Conservation (phyloP, 2,329 filamentous ascomycete species). For the Alternaria infectoria region DNA sequence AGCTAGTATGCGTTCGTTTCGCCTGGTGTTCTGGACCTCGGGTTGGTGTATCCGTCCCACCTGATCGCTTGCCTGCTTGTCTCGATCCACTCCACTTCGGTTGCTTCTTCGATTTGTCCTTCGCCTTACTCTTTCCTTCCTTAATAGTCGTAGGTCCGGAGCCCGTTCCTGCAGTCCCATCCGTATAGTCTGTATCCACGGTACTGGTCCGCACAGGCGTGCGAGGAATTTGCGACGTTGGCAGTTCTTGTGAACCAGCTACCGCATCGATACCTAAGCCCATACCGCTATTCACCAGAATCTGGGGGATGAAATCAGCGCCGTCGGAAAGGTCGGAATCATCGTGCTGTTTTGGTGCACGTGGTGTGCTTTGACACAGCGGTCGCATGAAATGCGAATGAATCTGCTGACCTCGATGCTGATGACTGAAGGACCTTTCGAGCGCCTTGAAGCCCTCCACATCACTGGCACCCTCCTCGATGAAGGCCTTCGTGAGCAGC, state of each 20-base stretch:
- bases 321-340: slow-evolving; percentile 45
- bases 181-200: slow-evolving; percentile 40
- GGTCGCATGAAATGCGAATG: slow-evolving; percentile 70
- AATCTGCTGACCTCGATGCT: slow-evolving; percentile 63
- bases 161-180: slow-evolving; percentile 36
- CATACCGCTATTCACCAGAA: slow-evolving; percentile 30
- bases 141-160: slow-evolving; percentile 27
- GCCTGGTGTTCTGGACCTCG: slow-evolving; percentile 29
- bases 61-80: slow-evolving; percentile 27
- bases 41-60: slow-evolving; percentile 41
- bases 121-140: slow-evolving; percentile 36
- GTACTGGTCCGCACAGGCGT: slow-evolving; percentile 38
- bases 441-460: slow-evolving; percentile 68
- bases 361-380: slow-evolving; percentile 58
- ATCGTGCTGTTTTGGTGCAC: slow-evolving; percentile 37
- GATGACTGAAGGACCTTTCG: slow-evolving; percentile 66
- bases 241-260: slow-evolving; percentile 26
- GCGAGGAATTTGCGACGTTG: slow-evolving; percentile 24
- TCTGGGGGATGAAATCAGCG: slow-evolving; percentile 39
- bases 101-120: slow-evolving; percentile 41
- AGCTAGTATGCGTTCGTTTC: slow-evolving; percentile 26
- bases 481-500: slow-evolving; percentile 68
- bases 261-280: slow-evolving; percentile 36
- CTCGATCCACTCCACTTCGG: slow-evolving; percentile 38
- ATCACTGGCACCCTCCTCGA: slow-evolving; percentile 67